Conservation (phyloP, 2,329 filamentous ascomycete species). For the Cercospora janseana region DNA sequence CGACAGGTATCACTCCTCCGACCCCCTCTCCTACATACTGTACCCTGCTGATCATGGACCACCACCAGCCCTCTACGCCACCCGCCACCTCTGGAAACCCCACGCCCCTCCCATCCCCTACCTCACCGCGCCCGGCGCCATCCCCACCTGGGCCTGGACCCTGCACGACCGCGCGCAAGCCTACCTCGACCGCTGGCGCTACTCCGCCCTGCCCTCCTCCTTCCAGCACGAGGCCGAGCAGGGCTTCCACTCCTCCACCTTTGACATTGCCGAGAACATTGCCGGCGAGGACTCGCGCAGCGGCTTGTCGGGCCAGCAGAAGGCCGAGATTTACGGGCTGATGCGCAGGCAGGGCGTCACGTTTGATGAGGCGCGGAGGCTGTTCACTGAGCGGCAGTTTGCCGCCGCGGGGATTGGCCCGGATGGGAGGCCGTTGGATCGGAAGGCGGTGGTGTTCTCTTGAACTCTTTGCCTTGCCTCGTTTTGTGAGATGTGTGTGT, state of each 20-base stretch:
- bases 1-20: slow-evolving; percentile 57
- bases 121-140: slow-evolving; percentile 46
- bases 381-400: slow-evolving; percentile 84
- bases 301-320: slow-evolving; percentile 76
- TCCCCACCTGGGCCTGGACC: slow-evolving; percentile 56
- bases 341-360: slow-evolving; percentile 81
- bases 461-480: slow-evolving; percentile 38
- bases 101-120: slow-evolving; percentile 60
- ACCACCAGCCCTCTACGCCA: slow-evolving; percentile 69
- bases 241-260: slow-evolving; percentile 77
- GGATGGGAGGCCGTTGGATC: slow-evolving; percentile 84
- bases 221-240: slow-evolving; percentile 86
- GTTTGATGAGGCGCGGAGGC: slow-evolving; percentile 87
- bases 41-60: slow-evolving; percentile 14
- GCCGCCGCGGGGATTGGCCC: slow-evolving; percentile 82
- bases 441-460: slow-evolving; percentile 93
- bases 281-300: slow-evolving; percentile 72
- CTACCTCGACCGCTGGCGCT: slow-evolving; percentile 53
- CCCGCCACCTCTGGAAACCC: slow-evolving; percentile 73
- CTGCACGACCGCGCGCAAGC: slow-evolving; percentile 43
- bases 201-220: slow-evolving; percentile 68
- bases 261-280: slow-evolving; percentile 79
- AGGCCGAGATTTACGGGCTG: slow-evolving; percentile 78
- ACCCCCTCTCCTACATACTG: slow-evolving; percentile 8
- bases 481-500: not conserved